Percentiles rank a stretch among this genome's conserved stretches.
Evolutionary conservation across 495 filamentous ascomycete genomes (phyloP).

Genomic region (Tuber magnatum): DNA sequence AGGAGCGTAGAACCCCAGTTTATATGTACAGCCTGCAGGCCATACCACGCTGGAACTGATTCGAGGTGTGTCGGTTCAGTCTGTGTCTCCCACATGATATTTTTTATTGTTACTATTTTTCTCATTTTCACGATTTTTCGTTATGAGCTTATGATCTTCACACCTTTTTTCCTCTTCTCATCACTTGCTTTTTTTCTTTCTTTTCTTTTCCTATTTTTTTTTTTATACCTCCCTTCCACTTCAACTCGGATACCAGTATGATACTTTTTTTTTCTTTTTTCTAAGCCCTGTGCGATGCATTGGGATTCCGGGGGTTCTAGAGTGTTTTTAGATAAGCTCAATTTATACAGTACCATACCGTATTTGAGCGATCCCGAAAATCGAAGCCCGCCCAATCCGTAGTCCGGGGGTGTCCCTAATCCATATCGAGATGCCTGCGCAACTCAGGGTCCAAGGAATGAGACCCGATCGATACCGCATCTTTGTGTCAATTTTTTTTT

Average conservation of each 20-base stretch:
- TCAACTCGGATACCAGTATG: conserved; percentile 5
- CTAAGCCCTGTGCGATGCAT: not conserved
- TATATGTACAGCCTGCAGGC: not conserved
- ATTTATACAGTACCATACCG: not conserved
- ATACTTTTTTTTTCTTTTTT: not conserved
- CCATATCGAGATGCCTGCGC: conserved; percentile 28
- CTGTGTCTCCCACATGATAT: not conserved
- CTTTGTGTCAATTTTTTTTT: conserved; percentile 29
- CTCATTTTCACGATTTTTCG: not conserved
- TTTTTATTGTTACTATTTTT: not conserved
- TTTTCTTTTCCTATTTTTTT: conserved; percentile 13
- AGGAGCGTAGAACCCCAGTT: conserved; percentile 1
- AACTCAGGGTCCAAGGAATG: conserved; percentile 32
- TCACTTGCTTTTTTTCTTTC: conserved; percentile 16
- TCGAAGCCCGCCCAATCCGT: not conserved
- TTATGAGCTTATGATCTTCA: not conserved
- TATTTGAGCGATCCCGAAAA: not conserved
- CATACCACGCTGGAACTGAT: not conserved
- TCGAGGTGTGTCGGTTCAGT: not conserved
- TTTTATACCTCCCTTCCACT: conserved; percentile 12
- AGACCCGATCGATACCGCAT: conserved; percentile 4
- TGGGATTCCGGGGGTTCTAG: not conserved
- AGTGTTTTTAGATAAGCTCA: conserved; percentile 1
- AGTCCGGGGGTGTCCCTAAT: not conserved
- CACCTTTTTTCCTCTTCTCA: conserved; percentile 12